Evolutionary conservation across 1,284 basidiomycete species (phyloP).

Genomic region (Athelia psychrophila): DNA sequence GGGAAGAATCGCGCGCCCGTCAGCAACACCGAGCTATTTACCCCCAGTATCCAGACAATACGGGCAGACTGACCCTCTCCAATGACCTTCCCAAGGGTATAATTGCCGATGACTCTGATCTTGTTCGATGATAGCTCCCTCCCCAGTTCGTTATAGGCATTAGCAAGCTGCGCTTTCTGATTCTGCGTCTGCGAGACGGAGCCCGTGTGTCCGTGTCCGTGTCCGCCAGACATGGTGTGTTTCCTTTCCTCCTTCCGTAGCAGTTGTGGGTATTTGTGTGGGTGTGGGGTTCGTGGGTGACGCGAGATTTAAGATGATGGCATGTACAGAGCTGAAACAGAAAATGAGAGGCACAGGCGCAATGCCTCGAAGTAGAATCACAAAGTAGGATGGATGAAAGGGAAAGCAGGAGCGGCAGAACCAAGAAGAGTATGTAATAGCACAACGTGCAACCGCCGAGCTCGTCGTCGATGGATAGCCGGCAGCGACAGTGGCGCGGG

Average conservation of each 20-base stretch:
- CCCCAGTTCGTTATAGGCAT: slow-evolving; percentile 95
- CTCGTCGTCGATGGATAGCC: background rate
- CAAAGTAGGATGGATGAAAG: background rate
- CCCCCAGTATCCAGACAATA: slow-evolving; percentile 8
- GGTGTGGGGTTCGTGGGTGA: no score
- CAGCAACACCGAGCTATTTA: slow-evolving; percentile 6
- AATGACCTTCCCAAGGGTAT: slow-evolving; percentile 92
- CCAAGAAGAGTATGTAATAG: background rate
- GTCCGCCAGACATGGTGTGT: slow-evolving; percentile 7
- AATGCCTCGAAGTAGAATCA: slow-evolving; percentile 23
- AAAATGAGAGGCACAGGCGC: slow-evolving; percentile 41
- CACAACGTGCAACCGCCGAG: background rate
- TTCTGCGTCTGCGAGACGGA: slow-evolving; percentile 70
- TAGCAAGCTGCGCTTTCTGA: slow-evolving; percentile 84
- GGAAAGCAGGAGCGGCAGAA: background rate
- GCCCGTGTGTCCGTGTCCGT: slow-evolving; percentile 55
- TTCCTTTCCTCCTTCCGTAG: background rate
- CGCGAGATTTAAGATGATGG: slow-evolving; percentile 30
- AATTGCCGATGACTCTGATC: slow-evolving; percentile 91
- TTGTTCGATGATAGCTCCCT: slow-evolving; percentile 90
- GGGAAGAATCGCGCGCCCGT: background rate
- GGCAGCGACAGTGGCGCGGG: background rate
- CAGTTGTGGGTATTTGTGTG: no score
- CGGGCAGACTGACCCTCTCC: slow-evolving; percentile 78
- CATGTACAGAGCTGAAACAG: slow-evolving; percentile 34